These are phyloP conservation scores for Dendrobium catenatum DNA, from an alignment of 106 monocot genomes.

Conservation along the genomic window DNA sequence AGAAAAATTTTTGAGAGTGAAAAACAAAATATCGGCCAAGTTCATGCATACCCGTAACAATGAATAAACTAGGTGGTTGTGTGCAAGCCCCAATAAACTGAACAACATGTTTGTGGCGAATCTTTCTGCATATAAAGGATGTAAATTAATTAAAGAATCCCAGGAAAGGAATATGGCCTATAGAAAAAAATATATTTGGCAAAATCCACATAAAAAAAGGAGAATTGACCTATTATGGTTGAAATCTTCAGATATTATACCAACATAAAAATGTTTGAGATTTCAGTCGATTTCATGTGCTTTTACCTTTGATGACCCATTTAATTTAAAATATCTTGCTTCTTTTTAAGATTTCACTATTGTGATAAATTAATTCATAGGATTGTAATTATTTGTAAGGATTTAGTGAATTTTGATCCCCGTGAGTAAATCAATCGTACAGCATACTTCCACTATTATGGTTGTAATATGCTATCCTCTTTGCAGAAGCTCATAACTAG, in stretches of 20 bases:
- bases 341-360: background rate
- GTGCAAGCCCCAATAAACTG: conserved; percentile 98
- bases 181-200: background rate
- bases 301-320: background rate
- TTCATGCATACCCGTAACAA: conserved; percentile 65
- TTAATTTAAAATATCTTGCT: background rate
- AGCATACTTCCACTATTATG: too few species aligned
- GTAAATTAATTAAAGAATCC: background rate
- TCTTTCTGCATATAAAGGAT: conserved; percentile 50
- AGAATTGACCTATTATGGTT: too few species aligned
- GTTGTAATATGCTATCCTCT: too few species aligned
- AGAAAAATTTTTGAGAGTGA: background rate
- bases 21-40: background rate
- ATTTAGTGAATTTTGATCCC: too few species aligned
- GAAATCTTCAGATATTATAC: too few species aligned
- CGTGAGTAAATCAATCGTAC: too few species aligned
- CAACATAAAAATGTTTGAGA: background rate
- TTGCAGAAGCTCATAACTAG: too few species aligned
- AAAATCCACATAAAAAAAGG: background rate
- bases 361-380: background rate
- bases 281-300: background rate
- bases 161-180: background rate
- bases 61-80: conserved; percentile 73
- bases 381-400: background rate
- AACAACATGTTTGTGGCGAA: conserved; percentile 94